Percentiles rank a stretch among this genome's conserved stretches.
These are phyloP conservation scores for Dentiscutata heterogama DNA, from an alignment of 371 early-diverging fungal species.

Conservation along the genomic window DNA sequence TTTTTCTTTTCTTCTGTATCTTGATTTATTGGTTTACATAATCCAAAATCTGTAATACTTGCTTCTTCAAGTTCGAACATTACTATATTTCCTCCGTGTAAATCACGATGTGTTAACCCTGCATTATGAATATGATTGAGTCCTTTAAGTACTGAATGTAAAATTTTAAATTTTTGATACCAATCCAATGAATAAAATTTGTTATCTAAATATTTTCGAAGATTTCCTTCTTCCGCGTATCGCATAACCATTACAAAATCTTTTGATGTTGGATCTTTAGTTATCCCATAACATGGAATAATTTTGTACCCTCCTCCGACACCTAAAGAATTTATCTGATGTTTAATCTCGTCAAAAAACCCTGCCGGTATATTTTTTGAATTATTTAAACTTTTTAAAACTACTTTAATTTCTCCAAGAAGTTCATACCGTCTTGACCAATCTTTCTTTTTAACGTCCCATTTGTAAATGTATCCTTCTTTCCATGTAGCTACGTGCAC, in stretches of 20 bases:
- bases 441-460: background rate
- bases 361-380: background rate
- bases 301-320: background rate
- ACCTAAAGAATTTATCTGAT: background rate
- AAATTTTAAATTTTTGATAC: slow-evolving; percentile 7
- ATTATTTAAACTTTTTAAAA: slow-evolving; percentile 11
- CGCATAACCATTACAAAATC: slow-evolving; percentile 18
- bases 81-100: slow-evolving; percentile 33
- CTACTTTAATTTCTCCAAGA: background rate
- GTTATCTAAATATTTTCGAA: slow-evolving; percentile 16
- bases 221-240: slow-evolving; percentile 14
- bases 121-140: background rate
- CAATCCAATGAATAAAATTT: background rate
- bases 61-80: background rate
- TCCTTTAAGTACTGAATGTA: background rate
- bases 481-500: slow-evolving; percentile 19
- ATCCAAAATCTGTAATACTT: slow-evolving; percentile 26
- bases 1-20: background rate
- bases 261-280: background rate
- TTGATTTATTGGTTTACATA: slow-evolving; percentile 17
- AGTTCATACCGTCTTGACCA: slow-evolving; percentile 14
- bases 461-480: slow-evolving; percentile 14
- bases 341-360: slow-evolving; percentile 24
- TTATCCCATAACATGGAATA: slow-evolving; percentile 21
- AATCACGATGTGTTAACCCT: slow-evolving; percentile 12